Evolutionary conservation across 768 basidiomycete species (phyloP), one percentile per base, ranked within the genome.

Genomic region (Phaffia australis): DNA sequence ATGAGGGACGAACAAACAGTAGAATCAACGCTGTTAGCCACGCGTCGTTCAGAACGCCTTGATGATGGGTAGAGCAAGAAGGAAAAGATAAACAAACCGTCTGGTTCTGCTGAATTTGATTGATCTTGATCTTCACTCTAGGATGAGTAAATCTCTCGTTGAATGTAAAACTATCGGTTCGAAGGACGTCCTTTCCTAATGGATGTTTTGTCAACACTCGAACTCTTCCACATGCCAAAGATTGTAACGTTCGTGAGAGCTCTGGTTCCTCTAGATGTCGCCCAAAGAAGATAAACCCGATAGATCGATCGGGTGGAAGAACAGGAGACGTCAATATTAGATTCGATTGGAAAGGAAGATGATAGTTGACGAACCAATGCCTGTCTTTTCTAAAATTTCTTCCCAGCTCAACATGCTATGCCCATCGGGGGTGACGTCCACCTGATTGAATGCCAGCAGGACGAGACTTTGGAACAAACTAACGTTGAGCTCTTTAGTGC

Each of bases 31-130:
- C n/a, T 21, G n/a, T 27, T 52, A 29, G 29, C 51, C 60, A 30
- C 35, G 54, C 59, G 30, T 29, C 51, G 57, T 23, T n/a, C 32
- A 64, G 27, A n/a, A 4, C 8, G 25, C 65, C 19, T 66, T 14
- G 27, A 21, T 27, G 6, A 50, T n/a, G 0, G 48, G 27, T 47
- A 56, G 27, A 48, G 11, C 0, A 35, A 60, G 1, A 19, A 56
- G 50, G 50, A 47, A 65, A 60, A 19, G 25, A 60, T 8, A 9
- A 15, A 78, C 87, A 68, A 73, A 93, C 90, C 69, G 90, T 85
- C 71, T 93, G 87, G 74, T 92, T 92, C 19, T 86, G 87, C 75
- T 97, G 95, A 58, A 99, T 94, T 25, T 92, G 88, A 73, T 92
- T 94, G 78, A 98, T 93, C 76, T 89, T 89, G 50, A 99, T 82